Evolutionary conservation across 2,329 filamentous ascomycete species (phyloP).

Genomic region (Xylariales sp.): DNA sequence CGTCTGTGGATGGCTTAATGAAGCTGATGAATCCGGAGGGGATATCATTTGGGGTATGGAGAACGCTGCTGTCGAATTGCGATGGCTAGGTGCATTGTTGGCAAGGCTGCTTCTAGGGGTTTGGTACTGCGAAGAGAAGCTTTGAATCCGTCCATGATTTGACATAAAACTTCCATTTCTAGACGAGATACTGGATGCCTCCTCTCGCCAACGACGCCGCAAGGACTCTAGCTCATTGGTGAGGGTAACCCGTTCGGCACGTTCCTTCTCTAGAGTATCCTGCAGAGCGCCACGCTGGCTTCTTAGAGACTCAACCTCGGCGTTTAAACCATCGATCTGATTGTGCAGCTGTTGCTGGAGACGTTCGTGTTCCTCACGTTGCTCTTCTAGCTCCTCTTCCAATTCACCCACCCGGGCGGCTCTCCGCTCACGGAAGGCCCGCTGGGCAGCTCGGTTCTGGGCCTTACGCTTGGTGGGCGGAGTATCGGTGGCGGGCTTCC

Average conservation of each 20-base stretch:
- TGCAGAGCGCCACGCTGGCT: slow-evolving; percentile 72
- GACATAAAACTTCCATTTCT: slow-evolving; percentile 46
- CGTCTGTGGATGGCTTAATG: slow-evolving; percentile 48
- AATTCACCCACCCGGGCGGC: slow-evolving; percentile 84
- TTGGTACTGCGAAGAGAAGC: slow-evolving; percentile 45
- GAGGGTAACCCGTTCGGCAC: slow-evolving; percentile 58
- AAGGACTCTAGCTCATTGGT: slow-evolving; percentile 47
- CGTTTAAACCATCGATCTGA: slow-evolving; percentile 69
- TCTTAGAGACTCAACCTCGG: slow-evolving; percentile 74
- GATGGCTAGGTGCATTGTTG: slow-evolving; percentile 44
- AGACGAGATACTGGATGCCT: slow-evolving; percentile 43
- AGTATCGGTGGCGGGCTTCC: slow-evolving; percentile 93
- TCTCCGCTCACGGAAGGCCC: slow-evolving; percentile 88
- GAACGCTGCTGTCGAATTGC: slow-evolving; percentile 57
- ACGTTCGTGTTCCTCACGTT: slow-evolving; percentile 67
- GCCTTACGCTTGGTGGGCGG: slow-evolving; percentile 93
- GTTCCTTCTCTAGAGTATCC: slow-evolving; percentile 70
- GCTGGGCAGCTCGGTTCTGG: slow-evolving; percentile 91
- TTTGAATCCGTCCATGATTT: slow-evolving; percentile 39
- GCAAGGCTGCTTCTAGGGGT: slow-evolving; percentile 46
- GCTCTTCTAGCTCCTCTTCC: slow-evolving; percentile 73
- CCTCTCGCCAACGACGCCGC: slow-evolving; percentile 43
- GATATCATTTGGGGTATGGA: slow-evolving; percentile 69
- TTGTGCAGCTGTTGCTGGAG: slow-evolving; percentile 67
- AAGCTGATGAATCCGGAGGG: slow-evolving; percentile 57